A percentile compares a stretch with the other conserved stretches of the same genome.
These are phyloP conservation scores for Fusarium kyushuense DNA, from an alignment of 2,329 filamentous ascomycete species.

Conservation along the genomic window DNA sequence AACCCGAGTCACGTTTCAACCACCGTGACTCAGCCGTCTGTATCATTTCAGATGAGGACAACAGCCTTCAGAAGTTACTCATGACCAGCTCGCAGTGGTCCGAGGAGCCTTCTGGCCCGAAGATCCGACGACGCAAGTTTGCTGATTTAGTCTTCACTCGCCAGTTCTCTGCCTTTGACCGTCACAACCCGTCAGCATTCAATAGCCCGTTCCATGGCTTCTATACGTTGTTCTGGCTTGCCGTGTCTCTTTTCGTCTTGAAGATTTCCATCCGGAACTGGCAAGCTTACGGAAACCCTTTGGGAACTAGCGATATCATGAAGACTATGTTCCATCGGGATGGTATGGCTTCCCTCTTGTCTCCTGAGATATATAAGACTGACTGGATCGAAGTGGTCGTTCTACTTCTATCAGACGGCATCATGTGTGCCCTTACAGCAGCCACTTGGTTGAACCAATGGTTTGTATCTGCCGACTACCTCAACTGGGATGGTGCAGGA, in stretches of 20 bases:
- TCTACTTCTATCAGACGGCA: constrained; percentile 72
- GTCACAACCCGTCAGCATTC: constrained; percentile 72
- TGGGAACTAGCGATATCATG: constrained; percentile 79
- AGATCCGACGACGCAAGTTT: constrained; percentile 49
- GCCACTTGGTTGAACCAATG: constrained; percentile 75
- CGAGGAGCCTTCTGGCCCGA: constrained; percentile 34
- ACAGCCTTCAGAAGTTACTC: constrained; percentile 48
- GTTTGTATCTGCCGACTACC: constrained; percentile 66
- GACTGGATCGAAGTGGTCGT: constrained; percentile 58
- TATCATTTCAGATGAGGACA: constrained; percentile 49
- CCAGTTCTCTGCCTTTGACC: constrained; percentile 80
- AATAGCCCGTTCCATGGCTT: constrained; percentile 83
- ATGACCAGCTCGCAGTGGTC: constrained; percentile 42
- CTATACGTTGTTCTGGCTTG: constrained; percentile 83
- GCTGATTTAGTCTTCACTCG: constrained; percentile 74
- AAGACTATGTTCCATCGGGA: constrained; percentile 71
- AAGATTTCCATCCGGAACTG: constrained; percentile 77
- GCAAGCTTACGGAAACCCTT: constrained; percentile 73
- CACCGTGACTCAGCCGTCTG: constrained; percentile 45
- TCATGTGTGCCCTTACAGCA: constrained; percentile 74
- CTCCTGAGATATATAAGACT: background rate
- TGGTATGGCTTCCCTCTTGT: constrained; percentile 47
- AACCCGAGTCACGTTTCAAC: constrained; percentile 29
- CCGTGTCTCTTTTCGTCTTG: constrained; percentile 73
- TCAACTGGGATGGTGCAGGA: constrained; percentile 75